Evolutionary conservation across 805 yeast genomes (phyloP).

Genomic region (Nakazawaea sp.): DNA sequence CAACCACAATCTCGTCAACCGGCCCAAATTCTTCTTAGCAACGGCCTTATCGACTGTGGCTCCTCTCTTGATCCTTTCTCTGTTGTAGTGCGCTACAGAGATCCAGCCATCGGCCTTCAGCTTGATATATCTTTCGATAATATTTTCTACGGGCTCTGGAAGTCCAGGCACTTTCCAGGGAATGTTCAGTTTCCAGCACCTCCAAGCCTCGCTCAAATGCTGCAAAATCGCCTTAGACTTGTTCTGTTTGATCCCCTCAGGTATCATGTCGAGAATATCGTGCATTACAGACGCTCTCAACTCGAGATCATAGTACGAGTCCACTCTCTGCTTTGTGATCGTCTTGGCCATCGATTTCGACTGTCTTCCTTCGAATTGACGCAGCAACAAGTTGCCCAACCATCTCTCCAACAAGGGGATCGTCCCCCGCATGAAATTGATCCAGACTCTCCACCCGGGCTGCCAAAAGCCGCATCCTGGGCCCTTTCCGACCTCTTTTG

Average conservation of each 20-base stretch:
- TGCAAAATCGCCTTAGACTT: slow-evolving; percentile 85
- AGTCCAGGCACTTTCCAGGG: slow-evolving; percentile 98
- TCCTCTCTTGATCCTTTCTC: slow-evolving; percentile 86
- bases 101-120: slow-evolving; percentile 98
- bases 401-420: slow-evolving; percentile 90
- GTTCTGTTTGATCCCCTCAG: slow-evolving; percentile 84
- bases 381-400: slow-evolving; percentile 83
- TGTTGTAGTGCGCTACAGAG: slow-evolving; percentile 84
- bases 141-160: slow-evolving; percentile 83
- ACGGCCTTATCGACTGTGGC: slow-evolving; percentile 91
- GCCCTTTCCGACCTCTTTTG: slow-evolving; percentile 79
- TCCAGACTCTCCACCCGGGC: slow-evolving; percentile 98
- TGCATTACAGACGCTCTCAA: slow-evolving; percentile 91
- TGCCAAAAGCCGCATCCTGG: slow-evolving; percentile 99
- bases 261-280: slow-evolving; percentile 95
- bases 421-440: slow-evolving; percentile 83
- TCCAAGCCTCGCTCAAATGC: slow-evolving; percentile 97
- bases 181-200: slow-evolving; percentile 98
- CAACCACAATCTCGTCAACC: slow-evolving; percentile 88
- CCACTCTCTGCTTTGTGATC: slow-evolving; percentile 91
- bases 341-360: slow-evolving; percentile 90
- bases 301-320: slow-evolving; percentile 91
- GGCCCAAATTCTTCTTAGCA: slow-evolving; percentile 86
- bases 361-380: slow-evolving; percentile 95
- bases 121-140: slow-evolving; percentile 82